These are phyloP conservation scores for Cladosporium austrohemisphaericum DNA, from an alignment of 2,329 filamentous ascomycete genomes.

Conservation along the genomic window DNA sequence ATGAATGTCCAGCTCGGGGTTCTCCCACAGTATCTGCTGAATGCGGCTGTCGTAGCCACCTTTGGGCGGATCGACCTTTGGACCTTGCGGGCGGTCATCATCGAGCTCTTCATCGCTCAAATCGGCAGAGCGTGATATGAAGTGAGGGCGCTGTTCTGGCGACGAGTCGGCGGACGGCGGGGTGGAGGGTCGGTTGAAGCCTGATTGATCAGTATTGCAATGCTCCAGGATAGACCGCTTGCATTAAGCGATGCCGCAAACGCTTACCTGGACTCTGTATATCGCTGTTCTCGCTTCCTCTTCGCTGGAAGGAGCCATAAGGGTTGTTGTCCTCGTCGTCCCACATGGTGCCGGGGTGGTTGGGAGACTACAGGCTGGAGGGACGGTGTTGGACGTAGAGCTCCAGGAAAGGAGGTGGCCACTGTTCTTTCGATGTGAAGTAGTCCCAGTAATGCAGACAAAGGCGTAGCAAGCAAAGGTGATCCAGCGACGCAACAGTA, in stretches of 20 bases:
- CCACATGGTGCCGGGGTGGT: constrained; percentile 64
- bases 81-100: constrained; percentile 45
- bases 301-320: constrained; percentile 88
- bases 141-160: constrained; percentile 62
- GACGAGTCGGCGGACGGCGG: constrained; percentile 70
- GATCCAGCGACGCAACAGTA: background rate
- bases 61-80: constrained; percentile 60
- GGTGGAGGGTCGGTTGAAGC: constrained; percentile 58
- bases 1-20: constrained; percentile 81
- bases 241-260: constrained; percentile 19
- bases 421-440: background rate
- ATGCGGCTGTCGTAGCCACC: constrained; percentile 92
- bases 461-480: background rate
- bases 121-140: constrained; percentile 49
- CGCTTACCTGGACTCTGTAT: constrained; percentile 28
- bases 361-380: background rate
- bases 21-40: constrained; percentile 95
- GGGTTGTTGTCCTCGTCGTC: constrained; percentile 99
- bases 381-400: background rate
- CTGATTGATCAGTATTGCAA: constrained; percentile 30
- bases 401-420: too few relatives aligned
- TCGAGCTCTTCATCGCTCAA: constrained; percentile 59
- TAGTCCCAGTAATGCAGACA: background rate
- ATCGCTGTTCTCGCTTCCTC: constrained; percentile 72
- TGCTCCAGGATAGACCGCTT: background rate